Conservation (phyloP, 83 land plant species). For the Isoetes engelmannii region DNA sequence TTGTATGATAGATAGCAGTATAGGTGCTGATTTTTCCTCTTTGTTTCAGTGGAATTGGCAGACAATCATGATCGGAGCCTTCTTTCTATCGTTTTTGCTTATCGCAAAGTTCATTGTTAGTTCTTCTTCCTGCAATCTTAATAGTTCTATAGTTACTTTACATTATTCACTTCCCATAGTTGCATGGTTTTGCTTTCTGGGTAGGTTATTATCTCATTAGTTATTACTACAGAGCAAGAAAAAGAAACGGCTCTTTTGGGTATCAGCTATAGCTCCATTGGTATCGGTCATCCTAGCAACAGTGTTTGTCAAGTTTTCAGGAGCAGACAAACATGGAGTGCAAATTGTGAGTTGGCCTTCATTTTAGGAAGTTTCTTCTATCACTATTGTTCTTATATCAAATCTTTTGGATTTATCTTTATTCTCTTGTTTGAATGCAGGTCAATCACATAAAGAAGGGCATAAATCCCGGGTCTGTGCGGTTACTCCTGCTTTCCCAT, state of each 20-base stretch:
- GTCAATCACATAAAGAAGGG: constrained; percentile 5
- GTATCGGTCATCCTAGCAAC: constrained; percentile 74
- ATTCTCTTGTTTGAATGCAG: not conserved
- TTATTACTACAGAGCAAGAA: constrained; percentile 58
- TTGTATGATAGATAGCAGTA: not conserved
- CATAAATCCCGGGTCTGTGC: not conserved
- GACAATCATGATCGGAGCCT: constrained; percentile 8
- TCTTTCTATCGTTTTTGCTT: not conserved
- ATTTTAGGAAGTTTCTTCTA: not conserved
- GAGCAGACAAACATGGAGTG: constrained; percentile 73
- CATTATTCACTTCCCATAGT: too few species aligned
- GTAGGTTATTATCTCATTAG: not conserved
- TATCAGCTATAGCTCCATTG: constrained; percentile 81
- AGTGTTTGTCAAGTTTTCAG: constrained; percentile 57
- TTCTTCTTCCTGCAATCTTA: not conserved
- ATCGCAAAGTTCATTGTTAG: constrained; percentile 10
- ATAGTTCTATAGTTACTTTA: too few species aligned
- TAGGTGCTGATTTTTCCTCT: not conserved
- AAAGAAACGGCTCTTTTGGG: constrained; percentile 71
- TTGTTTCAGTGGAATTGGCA: constrained; percentile 14
- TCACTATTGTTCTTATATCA: not conserved
- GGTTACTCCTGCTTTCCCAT: not conserved
- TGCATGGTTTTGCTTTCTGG: not conserved
- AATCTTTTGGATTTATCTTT: not conserved
- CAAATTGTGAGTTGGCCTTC: constrained; percentile 48